Percentiles rank a stretch among this genome's conserved stretches.
Conservation (phyloP, 169 alveolate genomes). For the Cryptosporidium sp. region DNA sequence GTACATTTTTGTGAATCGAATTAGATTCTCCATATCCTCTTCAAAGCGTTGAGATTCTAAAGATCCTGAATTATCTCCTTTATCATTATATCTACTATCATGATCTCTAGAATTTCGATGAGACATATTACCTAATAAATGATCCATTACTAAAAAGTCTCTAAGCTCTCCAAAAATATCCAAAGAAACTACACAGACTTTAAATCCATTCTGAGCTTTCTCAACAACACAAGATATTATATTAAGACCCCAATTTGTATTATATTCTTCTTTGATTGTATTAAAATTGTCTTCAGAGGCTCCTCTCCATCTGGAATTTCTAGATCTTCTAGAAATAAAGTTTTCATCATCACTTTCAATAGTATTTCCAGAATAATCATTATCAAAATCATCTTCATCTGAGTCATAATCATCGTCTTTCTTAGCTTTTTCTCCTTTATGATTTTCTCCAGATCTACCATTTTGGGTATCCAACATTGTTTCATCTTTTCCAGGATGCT, state of each 20-base stretch:
- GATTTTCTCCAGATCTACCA: background rate
- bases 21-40: constrained; percentile 50
- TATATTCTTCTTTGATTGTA: constrained; percentile 6
- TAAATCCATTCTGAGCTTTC: constrained; percentile 64
- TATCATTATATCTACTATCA: background rate
- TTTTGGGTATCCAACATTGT: background rate
- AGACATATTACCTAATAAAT: background rate
- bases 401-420: background rate
- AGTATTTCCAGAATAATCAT: background rate
- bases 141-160: constrained; percentile 52
- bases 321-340: constrained; percentile 2
- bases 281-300: background rate
- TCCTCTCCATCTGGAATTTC: constrained; percentile 8
- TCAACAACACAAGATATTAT: constrained; percentile 64
- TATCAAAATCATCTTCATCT: constrained; percentile 13
- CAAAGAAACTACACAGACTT: constrained; percentile 43
- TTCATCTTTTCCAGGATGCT: constrained; percentile 14
- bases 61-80: constrained; percentile 5
- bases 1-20: constrained; percentile 37
- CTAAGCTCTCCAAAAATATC: constrained; percentile 62
- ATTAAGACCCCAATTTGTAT: constrained; percentile 61
- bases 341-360: constrained; percentile 10
- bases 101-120: background rate
- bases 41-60: constrained; percentile 59
- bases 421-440: background rate